Conservation (phyloP, 352 stramenopile genomes). For the Globisporangium rhizosaccharum region DNA sequence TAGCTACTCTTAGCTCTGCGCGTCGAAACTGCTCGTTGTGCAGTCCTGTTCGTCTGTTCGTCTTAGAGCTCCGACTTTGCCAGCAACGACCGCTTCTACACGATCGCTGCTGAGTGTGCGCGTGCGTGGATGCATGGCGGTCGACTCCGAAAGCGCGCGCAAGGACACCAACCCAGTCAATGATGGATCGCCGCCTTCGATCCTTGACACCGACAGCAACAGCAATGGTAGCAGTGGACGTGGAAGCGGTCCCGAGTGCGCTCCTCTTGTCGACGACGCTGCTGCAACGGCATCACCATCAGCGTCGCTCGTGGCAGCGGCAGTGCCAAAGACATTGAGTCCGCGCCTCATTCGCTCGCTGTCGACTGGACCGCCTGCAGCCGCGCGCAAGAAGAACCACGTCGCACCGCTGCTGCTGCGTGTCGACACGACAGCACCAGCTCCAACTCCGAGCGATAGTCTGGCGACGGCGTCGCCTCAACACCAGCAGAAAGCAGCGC, state of each 20-base stretch:
- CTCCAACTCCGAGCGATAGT: neutral
- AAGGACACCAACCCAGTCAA: no score
- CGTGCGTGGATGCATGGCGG: no score
- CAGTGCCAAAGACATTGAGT: neutral
- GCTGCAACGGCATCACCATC: neutral
- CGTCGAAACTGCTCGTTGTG: no score
- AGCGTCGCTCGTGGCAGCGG: neutral
- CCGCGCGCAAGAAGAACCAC: slow-evolving; percentile 5
- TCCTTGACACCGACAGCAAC: neutral
- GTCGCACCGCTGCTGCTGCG: slow-evolving; percentile 4
- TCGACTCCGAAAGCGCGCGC: no score
- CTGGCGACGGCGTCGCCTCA: neutral
- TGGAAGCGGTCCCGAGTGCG: neutral
- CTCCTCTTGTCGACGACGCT: neutral
- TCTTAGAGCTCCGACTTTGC: no score
- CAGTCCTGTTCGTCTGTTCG: no score
- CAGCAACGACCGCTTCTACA: no score
- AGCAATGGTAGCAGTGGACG: neutral
- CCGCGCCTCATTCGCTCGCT: slow-evolving; percentile 2
- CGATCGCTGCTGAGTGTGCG: no score
- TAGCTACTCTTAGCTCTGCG: no score
- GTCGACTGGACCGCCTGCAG: neutral
- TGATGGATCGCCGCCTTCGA: no score
- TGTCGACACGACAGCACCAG: neutral
- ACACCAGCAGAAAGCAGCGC: neutral